A percentile compares a stretch with the other conserved stretches of the same genome.
These are phyloP conservation scores for Fusarium agapanthi DNA, from an alignment of 2,329 filamentous ascomycete species.

Conservation along the genomic window DNA sequence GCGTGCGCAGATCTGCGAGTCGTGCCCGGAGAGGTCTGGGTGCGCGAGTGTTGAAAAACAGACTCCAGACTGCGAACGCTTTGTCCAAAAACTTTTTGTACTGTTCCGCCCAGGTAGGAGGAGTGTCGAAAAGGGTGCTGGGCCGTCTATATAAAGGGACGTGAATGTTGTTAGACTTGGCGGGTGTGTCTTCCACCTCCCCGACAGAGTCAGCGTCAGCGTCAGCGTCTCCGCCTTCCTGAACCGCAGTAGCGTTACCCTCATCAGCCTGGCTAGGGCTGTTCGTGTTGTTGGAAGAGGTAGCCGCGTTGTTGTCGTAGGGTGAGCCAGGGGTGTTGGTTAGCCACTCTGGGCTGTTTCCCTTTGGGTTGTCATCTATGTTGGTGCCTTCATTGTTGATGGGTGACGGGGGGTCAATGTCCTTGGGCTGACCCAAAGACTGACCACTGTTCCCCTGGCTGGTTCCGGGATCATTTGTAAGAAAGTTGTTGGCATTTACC, in stretches of 20 bases:
- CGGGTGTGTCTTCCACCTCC: not conserved
- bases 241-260: not conserved
- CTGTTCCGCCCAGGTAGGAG: not conserved
- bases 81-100: not conserved
- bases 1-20: not conserved
- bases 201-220: not conserved
- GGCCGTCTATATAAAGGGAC: too few species aligned
- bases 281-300: not conserved
- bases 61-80: not conserved
- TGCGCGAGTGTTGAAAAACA: not conserved
- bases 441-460: not conserved
- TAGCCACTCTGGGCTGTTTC: not conserved
- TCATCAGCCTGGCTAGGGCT: not conserved
- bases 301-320: not conserved
- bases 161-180: not conserved
- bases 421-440: not conserved
- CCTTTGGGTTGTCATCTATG: not conserved
- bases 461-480: not conserved
- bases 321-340: not conserved
- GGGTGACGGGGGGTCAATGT: not conserved
- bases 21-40: not conserved
- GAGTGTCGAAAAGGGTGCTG: not conserved
- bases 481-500: not conserved
- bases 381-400: not conserved
- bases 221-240: not conserved